phyloP scores from a whole-genome alignment of 2,329 filamentous ascomycete genomes.

The Colletotrichum sp. region DNA sequence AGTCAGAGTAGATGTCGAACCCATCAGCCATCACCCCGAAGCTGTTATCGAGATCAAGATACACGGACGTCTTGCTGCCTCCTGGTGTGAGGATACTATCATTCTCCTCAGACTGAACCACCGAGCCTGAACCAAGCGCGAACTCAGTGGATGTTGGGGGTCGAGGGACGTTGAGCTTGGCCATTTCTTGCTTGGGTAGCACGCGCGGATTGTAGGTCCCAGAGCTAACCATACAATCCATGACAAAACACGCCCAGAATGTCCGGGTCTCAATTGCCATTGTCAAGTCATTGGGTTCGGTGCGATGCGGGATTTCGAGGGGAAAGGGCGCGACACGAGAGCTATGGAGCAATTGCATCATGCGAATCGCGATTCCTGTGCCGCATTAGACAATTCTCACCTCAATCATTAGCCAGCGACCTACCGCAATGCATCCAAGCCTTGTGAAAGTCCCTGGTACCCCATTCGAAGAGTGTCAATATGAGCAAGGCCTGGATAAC shows the following conservation, averaged over 20 bases:
- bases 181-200: constrained; percentile 38
- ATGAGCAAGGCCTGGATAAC: constrained; percentile 44
- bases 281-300: constrained; percentile 24
- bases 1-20: constrained; percentile 46
- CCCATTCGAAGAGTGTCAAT: constrained; percentile 46
- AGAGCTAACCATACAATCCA: constrained; percentile 48
- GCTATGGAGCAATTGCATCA: constrained; percentile 40
- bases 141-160: constrained; percentile 21
- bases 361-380: constrained; percentile 39
- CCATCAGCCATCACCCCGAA: constrained; percentile 44
- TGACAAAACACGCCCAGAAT: constrained; percentile 50
- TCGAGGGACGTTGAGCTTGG: constrained; percentile 31
- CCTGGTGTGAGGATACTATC: constrained; percentile 14
- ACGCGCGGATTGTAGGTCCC: constrained; percentile 43
- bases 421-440: constrained; percentile 46
- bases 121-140: neutral
- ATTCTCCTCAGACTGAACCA: constrained; percentile 1
- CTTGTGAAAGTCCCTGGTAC: constrained; percentile 43
- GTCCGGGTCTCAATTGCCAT: constrained; percentile 41
- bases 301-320: constrained; percentile 25
- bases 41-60: constrained; percentile 29
- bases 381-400: no score
- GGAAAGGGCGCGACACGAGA: constrained; percentile 30
- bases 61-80: constrained; percentile 5
- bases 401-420: neutral